Conservation (phyloP, 169 alveolate genomes). For the Plasmodium inui region DNA sequence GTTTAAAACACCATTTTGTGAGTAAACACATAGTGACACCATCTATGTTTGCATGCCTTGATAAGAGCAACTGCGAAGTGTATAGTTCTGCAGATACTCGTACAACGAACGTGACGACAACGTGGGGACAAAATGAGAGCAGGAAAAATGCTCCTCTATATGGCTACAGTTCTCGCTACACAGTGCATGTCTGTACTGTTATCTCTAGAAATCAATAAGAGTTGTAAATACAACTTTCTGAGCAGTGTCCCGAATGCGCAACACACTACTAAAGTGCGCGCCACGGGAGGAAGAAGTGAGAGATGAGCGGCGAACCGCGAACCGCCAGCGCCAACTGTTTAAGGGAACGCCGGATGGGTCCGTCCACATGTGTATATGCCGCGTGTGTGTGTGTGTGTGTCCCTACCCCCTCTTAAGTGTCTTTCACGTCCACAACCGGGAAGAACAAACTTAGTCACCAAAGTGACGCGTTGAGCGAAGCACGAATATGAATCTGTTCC, state of each 20-base stretch:
- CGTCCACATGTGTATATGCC: neutral
- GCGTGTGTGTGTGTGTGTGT: neutral
- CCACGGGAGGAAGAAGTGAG: conserved; percentile 40
- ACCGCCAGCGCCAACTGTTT: neutral
- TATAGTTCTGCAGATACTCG: neutral
- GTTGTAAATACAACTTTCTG: conserved; percentile 38
- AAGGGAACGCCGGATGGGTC: neutral
- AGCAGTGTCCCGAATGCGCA: conserved; percentile 13
- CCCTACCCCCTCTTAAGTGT: neutral
- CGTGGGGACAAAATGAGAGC: neutral
- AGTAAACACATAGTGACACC: neutral
- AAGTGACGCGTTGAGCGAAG: neutral
- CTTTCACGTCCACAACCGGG: neutral
- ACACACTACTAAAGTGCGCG: conserved; percentile 54
- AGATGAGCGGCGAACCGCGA: neutral
- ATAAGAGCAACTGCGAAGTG: neutral
- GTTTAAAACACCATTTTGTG: neutral
- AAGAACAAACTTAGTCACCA: neutral
- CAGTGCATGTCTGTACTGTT: conserved; percentile 5
- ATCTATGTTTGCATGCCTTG: neutral
- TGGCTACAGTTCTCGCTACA: neutral
- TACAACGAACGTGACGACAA: conserved; percentile 10
- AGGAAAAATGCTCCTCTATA: conserved; percentile 38
- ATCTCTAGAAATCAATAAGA: conserved; percentile 29
- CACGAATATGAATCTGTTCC: neutral